Percentiles rank a stretch among this genome's conserved stretches.
Conservation (phyloP, 176 grass and related monocot genomes). For the Carex parvula region DNA sequence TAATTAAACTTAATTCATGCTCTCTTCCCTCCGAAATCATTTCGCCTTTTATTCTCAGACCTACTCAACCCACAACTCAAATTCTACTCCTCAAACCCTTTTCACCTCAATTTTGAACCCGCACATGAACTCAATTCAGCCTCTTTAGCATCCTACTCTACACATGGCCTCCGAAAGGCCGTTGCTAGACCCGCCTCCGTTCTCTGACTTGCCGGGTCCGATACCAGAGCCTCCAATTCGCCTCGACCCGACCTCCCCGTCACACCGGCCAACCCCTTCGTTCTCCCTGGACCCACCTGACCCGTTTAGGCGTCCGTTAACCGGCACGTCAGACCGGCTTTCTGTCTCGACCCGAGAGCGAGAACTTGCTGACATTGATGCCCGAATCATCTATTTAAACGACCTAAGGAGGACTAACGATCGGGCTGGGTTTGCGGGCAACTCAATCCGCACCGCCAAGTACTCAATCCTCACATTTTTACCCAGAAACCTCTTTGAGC, state of each 20-base stretch:
- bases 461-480: conserved; percentile 73
- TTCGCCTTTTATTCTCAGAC: neutral
- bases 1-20: neutral
- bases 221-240: conserved; percentile 45
- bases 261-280: neutral
- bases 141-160: neutral
- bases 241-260: conserved; percentile 1
- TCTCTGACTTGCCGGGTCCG: conserved; percentile 34
- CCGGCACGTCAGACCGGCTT: conserved; percentile 21
- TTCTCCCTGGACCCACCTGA: conserved; percentile 31
- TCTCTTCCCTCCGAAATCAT: neutral
- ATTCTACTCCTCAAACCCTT: neutral
- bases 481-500: conserved; percentile 87
- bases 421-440: conserved; percentile 36
- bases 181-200: conserved; percentile 24
- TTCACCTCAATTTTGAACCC: conserved; percentile 12
- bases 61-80: neutral
- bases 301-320: conserved; percentile 27
- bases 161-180: conserved; percentile 46
- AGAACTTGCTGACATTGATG: conserved; percentile 44
- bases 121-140: neutral
- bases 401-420: conserved; percentile 29
- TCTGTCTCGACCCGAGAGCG: conserved; percentile 16
- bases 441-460: conserved; percentile 60
- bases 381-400: conserved; percentile 45